A percentile compares a stretch with the other conserved stretches of the same genome.
Conservation (phyloP, 495 filamentous ascomycete species). For the Pseudotulostoma volvatum region DNA sequence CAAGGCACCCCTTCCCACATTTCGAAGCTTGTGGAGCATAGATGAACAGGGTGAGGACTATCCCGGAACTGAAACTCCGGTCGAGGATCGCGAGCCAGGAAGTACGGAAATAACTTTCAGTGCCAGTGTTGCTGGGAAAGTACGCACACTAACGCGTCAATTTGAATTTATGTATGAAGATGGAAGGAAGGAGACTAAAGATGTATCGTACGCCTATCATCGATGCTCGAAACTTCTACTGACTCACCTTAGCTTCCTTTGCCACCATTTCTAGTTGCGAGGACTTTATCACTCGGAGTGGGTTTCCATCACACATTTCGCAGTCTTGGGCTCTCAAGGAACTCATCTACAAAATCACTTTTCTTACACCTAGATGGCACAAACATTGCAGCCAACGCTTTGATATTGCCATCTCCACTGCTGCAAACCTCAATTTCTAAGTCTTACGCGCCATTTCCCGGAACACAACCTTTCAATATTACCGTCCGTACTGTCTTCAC, state of each 20-base stretch:
- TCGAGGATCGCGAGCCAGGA: slow-evolving; percentile 5
- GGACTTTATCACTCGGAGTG: slow-evolving; percentile 19
- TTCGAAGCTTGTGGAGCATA: not conserved
- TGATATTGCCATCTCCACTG: slow-evolving; percentile 16
- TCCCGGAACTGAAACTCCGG: slow-evolving; percentile 5
- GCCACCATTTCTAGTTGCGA: slow-evolving; percentile 14
- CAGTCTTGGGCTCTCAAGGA: slow-evolving; percentile 14
- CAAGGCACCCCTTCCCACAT: slow-evolving; percentile 18
- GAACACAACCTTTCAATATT: slow-evolving; percentile 21
- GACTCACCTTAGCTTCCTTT: slow-evolving; percentile 14
- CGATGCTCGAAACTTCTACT: slow-evolving; percentile 1
- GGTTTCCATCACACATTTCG: slow-evolving; percentile 15
- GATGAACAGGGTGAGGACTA: slow-evolving; percentile 4
- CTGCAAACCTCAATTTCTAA: slow-evolving; percentile 17
- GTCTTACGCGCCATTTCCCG: slow-evolving; percentile 15
- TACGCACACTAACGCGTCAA: slow-evolving; percentile 12
- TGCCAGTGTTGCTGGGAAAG: slow-evolving; percentile 16
- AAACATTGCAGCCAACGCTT: slow-evolving; percentile 9
- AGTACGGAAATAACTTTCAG: slow-evolving; percentile 17
- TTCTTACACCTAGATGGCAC: slow-evolving; percentile 20
- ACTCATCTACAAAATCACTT: slow-evolving; percentile 14
- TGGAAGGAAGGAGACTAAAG: slow-evolving; percentile 10
- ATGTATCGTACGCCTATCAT: slow-evolving; percentile 9
- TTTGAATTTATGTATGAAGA: slow-evolving; percentile 13
- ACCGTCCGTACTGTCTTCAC: slow-evolving; percentile 14